These are phyloP conservation scores for Lachnellula hyalina DNA, from an alignment of 2,329 filamentous ascomycete genomes.

Conservation along the genomic window DNA sequence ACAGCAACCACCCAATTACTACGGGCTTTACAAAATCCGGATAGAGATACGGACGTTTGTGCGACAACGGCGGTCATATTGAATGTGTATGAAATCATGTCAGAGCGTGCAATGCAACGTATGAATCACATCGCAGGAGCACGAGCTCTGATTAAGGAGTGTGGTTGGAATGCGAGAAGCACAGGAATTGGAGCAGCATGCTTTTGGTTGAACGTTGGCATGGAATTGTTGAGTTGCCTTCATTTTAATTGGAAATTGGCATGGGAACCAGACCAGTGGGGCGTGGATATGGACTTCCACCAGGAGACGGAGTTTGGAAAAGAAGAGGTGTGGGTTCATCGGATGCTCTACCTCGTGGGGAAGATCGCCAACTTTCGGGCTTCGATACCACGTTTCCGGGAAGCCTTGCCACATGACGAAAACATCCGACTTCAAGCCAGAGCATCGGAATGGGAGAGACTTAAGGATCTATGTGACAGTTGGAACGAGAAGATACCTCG, in stretches of 20 bases:
- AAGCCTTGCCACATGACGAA: conserved; percentile 55
- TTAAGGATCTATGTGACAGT: conserved; percentile 76
- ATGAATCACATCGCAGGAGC: conserved; percentile 88
- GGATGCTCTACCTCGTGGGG: conserved; percentile 82
- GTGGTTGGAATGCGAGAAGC: conserved; percentile 77
- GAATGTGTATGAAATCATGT: conserved; percentile 93
- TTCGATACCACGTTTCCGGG: conserved; percentile 56
- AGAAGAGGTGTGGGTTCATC: conserved; percentile 83
- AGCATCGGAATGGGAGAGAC: conserved; percentile 68
- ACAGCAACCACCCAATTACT: conserved; percentile 75
- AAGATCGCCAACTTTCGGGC: conserved; percentile 84
- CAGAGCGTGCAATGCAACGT: conserved; percentile 67
- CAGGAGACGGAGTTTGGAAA: conserved; percentile 52
- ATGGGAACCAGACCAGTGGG: conserved; percentile 90
- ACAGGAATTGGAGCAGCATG: conserved; percentile 78
- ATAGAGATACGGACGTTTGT: conserved; percentile 77
- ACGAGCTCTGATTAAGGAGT: conserved; percentile 81
- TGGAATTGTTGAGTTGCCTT: conserved; percentile 85
- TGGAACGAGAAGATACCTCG: conserved; percentile 77
- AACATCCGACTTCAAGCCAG: conserved; percentile 59
- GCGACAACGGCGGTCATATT: conserved; percentile 83
- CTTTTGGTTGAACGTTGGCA: conserved; percentile 89
- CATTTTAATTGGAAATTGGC: conserved; percentile 81
- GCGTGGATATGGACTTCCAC: conserved; percentile 70
- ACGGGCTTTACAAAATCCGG: conserved; percentile 73